Evolutionary conservation across 2,329 filamentous ascomycete species (phyloP).

Genomic region (Microsporum ferrugineum): DNA sequence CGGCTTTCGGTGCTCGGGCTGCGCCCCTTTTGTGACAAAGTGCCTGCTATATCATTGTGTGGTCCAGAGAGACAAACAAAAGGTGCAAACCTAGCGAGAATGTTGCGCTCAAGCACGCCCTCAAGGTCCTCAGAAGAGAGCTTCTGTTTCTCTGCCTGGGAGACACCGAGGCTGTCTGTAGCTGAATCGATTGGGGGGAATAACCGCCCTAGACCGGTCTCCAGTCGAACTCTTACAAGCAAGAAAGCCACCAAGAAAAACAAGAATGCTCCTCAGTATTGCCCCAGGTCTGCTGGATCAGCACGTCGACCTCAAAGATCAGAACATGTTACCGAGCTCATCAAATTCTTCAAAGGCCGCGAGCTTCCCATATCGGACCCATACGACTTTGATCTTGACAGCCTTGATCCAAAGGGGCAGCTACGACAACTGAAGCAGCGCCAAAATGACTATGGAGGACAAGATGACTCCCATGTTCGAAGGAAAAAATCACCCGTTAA

Average conservation of each 20-base stretch:
- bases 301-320: slow-evolving; percentile 22
- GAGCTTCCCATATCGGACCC: slow-evolving; percentile 15
- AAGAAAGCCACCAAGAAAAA: slow-evolving; percentile 1
- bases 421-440: not conserved
- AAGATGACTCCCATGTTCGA: not conserved
- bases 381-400: not conserved
- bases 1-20: not conserved
- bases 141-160: slow-evolving; percentile 6
- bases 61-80: not conserved
- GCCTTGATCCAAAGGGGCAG: not conserved
- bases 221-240: not conserved
- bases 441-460: not conserved
- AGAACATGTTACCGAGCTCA: slow-evolving; percentile 26
- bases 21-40: not conserved
- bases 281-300: slow-evolving; percentile 24
- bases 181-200: not conserved
- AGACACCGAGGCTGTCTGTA: slow-evolving; percentile 5
- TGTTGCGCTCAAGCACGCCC: not conserved
- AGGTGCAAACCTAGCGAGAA: not conserved
- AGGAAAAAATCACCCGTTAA: not conserved
- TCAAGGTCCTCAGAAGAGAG: slow-evolving; percentile 6
- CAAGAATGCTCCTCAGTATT: slow-evolving; percentile 6
- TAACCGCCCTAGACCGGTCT: not conserved
- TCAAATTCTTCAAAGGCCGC: slow-evolving; percentile 27
- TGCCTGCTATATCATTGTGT: not conserved